phyloP scores from a whole-genome alignment of 2,329 filamentous ascomycete species.

The Diaporthe vexans region DNA sequence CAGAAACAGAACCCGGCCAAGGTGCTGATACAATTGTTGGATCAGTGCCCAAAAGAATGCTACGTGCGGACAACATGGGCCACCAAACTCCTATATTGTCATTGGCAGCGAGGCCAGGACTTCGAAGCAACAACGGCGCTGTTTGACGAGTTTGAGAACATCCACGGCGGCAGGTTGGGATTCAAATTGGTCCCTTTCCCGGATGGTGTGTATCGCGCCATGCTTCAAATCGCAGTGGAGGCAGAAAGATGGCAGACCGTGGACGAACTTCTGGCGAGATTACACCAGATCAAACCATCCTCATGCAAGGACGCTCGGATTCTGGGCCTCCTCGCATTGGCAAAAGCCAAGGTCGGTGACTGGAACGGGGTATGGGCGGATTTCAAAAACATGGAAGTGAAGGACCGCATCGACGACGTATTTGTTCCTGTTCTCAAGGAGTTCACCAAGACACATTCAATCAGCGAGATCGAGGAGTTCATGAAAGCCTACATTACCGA shows the following conservation, averaged over 20 bases:
- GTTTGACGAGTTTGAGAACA: constrained; percentile 45
- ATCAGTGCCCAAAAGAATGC: constrained; percentile 43
- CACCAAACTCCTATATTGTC: constrained; percentile 52
- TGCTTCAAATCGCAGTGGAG: constrained; percentile 57
- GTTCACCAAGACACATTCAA: constrained; percentile 56
- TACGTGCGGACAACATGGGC: constrained; percentile 54
- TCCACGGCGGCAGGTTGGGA: constrained; percentile 13
- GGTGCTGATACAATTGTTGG: constrained; percentile 50
- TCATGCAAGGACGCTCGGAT: constrained; percentile 52
- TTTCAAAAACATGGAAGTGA: constrained; percentile 50
- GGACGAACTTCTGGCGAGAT: constrained; percentile 48
- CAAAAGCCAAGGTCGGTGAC: constrained; percentile 55
- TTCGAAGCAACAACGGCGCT: constrained; percentile 47
- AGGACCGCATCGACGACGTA: constrained; percentile 46
- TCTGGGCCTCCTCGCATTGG: constrained; percentile 53
- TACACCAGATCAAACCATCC: constrained; percentile 46
- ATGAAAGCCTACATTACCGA: constrained; percentile 53
- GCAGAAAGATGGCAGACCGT: constrained; percentile 51
- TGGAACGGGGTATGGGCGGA: constrained; percentile 56
- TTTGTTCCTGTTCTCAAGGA: constrained; percentile 57
- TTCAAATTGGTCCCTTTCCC: constrained; percentile 50
- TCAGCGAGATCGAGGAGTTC: constrained; percentile 57
- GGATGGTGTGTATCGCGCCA: constrained; percentile 53
- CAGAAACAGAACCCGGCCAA: constrained; percentile 47
- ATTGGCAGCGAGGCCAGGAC: constrained; percentile 51